phyloP scores from a whole-genome alignment of 495 filamentous ascomycete genomes.

The Aspergillus mulundensis region DNA sequence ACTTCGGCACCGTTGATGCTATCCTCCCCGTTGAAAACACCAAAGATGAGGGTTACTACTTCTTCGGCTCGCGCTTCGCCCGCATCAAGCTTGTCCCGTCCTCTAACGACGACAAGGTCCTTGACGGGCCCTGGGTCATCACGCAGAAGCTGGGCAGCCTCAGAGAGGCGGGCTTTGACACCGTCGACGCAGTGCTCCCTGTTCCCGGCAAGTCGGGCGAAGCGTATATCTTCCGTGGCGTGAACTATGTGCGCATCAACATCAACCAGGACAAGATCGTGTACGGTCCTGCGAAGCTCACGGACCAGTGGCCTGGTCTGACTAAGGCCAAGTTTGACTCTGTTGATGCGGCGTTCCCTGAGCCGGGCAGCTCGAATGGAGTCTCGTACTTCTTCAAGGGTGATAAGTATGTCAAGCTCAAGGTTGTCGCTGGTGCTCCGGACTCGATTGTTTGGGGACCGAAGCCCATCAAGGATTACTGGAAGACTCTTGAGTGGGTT shows the following conservation, averaged over 20 bases:
- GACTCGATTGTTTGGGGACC: constrained; percentile 4
- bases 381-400: constrained; percentile 14
- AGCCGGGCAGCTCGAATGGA: background rate
- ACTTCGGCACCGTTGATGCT: constrained; percentile 16
- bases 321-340: constrained; percentile 11
- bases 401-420: constrained; percentile 14
- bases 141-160: constrained; percentile 8
- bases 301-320: constrained; percentile 11
- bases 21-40: constrained; percentile 3
- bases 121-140: constrained; percentile 11
- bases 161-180: constrained; percentile 11
- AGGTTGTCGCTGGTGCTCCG: constrained; percentile 8
- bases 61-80: constrained; percentile 7
- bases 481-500: constrained; percentile 16
- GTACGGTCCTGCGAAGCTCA: constrained; percentile 6
- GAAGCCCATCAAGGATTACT: constrained; percentile 12
- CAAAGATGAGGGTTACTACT: constrained; percentile 9
- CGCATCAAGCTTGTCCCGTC: constrained; percentile 12
- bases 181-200: constrained; percentile 15
- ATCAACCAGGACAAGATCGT: constrained; percentile 10
- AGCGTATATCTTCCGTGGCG: constrained; percentile 15
- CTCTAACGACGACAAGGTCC: background rate
- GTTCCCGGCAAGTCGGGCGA: constrained; percentile 10
- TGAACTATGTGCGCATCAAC: constrained; percentile 12
- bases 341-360: constrained; percentile 15